Base-by-base conservation (phyloP, 129 eudicot genomes). In the Centella asiatica region DNA sequence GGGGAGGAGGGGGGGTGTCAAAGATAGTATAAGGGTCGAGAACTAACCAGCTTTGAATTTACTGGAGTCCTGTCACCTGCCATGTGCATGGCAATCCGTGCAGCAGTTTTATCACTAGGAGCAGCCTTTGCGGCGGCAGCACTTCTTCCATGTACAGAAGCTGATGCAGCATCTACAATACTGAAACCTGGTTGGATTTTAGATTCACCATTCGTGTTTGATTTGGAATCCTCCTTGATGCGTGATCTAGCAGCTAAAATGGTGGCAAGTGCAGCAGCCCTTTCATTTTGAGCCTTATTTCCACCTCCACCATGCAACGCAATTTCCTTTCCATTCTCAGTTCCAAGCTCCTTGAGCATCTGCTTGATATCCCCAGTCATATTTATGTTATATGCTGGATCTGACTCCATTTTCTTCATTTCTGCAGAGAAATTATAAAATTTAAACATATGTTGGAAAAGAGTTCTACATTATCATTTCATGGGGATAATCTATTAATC, bases 141-240 rank as follows among this genome's bases (percentile, higher is more conserved):
- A 74, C 95, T 92, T 87, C 98, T 82, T 65, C 98, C 98, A 74
- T 87, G 95, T 27, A 92, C 98, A 64, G 98, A 84, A 72, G 98
- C 98, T 68, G 98, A 92, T 36, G 98, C 98, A 74, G 98, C 96
- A 80, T 92, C 98, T 23, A 92, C 98, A 61, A 92, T 65, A 74
- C 98, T 87, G 71, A 57, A 87, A 55, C 67, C 72, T 64, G 57
- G 85, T 68, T 74, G 86, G 5, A 73, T 26, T 69, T 78, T 82
- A 13, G 32, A 64, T 55, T 70, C 85, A 9, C 74, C 86, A 23
- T 78, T 70, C 22, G 51, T 68, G 15, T 79, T 71, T 55, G 88
- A 80, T 47, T 75, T 79, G 2, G 76, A 51, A 46, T 87, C 88
- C 44, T 84, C 95, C 61, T 81, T 85, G 54, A 84, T 87, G 14